A percentile compares a stretch with the other conserved stretches of the same genome.
Conservation (phyloP, 306 rosid genomes). For the Quercus bicolor region DNA sequence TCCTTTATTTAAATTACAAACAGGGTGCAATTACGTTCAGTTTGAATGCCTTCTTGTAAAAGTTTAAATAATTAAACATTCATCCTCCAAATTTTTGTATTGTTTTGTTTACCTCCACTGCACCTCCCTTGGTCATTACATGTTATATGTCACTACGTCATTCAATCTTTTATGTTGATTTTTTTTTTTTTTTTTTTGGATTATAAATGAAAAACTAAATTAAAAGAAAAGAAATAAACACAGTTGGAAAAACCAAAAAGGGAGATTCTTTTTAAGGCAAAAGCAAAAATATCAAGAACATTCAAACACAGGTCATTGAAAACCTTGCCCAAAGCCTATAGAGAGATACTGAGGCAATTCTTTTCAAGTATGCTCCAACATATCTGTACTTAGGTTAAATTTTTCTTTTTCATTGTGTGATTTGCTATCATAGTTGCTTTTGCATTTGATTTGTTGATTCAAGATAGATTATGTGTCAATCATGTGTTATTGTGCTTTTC, state of each 20-base stretch:
- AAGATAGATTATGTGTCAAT: not conserved
- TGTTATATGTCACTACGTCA: not conserved
- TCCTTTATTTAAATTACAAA: no score
- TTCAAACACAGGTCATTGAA: not conserved
- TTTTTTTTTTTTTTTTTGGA: not conserved
- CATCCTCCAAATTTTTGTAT: not conserved
- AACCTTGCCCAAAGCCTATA: not conserved
- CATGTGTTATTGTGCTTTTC: slow-evolving; percentile 18
- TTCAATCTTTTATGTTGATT: not conserved
- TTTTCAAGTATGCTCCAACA: not conserved
- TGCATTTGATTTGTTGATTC: not conserved
- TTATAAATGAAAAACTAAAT: not conserved
- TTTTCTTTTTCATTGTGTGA: not conserved
- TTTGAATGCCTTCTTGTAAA: no score
- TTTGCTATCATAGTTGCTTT: not conserved
- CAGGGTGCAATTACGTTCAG: no score
- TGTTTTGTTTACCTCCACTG: not conserved
- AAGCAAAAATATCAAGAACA: not conserved
- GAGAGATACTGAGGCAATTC: not conserved
- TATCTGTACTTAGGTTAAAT: no score
- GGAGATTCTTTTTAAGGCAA: not conserved
- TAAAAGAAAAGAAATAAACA: not conserved
- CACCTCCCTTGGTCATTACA: not conserved
- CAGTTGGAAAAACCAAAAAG: not conserved
- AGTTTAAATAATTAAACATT: no score